Evolutionary conservation across 192 early-diverging fungal species (phyloP).

Genomic region (Jimgerdemannia lactiflua): DNA sequence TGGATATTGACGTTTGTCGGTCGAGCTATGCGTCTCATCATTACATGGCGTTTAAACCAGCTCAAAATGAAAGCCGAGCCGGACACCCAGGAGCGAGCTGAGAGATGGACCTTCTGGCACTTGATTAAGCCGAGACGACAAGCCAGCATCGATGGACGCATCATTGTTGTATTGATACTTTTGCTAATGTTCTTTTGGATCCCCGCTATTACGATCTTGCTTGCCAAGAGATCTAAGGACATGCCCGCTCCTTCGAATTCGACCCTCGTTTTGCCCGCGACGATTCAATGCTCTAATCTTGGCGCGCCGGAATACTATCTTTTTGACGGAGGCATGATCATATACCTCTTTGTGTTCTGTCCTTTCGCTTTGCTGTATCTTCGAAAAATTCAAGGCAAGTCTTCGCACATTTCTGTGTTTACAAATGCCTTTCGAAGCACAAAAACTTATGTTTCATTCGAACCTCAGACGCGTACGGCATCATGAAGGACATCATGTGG

Average conservation of each 20-base stretch:
- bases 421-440: too few relatives aligned
- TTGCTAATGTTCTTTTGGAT: neutral
- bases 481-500: neutral
- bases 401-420: neutral
- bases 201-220: neutral
- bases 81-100: too few relatives aligned
- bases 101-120: neutral
- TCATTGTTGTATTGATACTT: neutral
- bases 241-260: neutral
- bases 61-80: neutral
- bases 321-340: neutral
- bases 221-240: neutral
- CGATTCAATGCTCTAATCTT: neutral
- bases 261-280: neutral
- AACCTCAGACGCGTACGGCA: neutral
- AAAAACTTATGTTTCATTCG: neutral
- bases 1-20: neutral
- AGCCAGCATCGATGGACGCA: neutral
- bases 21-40: neutral
- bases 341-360: neutral
- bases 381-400: neutral
- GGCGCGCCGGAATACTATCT: neutral
- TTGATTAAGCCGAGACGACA: neutral
- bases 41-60: neutral
- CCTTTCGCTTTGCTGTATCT: neutral